Base-by-base conservation (phyloP, 352 stramenopile species). In the Phytophthora chlamydospora region DNA sequence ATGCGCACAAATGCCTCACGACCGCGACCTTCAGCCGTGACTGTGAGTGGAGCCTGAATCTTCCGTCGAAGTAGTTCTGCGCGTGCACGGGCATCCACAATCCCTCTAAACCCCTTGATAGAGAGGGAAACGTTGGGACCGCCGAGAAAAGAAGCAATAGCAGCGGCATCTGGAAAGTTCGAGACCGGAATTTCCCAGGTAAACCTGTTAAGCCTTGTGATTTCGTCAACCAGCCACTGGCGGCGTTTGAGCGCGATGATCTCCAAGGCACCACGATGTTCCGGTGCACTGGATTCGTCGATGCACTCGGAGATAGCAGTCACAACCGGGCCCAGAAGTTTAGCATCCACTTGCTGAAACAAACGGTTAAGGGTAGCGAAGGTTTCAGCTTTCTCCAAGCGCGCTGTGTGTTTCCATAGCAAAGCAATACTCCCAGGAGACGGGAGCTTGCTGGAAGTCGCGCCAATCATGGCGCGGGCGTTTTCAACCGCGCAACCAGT, bases 171-270 rank as follows among this genome's bases (percentile, higher is more conserved):
- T 36, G 27, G 13, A 21, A 36, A 38, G 7, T 12, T 1, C 10
- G 12, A 9, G 16, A 16, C 11, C 19, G 40, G 16, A 21, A 31
- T 46, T 16, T 48, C 11, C 34, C 35, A 62, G 10, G 24, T 21
- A 48, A 48, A 58, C 13, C n/a, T 36, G 4, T 14, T 48, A 5
- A 27, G 24, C 24, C 21, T 58, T 47, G 38, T 13, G 8, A 60
- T 42, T 24, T 62, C 34, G 29, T 21, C 14, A 35, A 31, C 27
- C 7, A 62, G 32, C 54, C 54, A 62, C 13, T 55, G 6, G 14
- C 33, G 54, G 12, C 54, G 54, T 36, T 13, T 32, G 29, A 17
- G 6, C 6, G 35, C 12, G 29, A 62, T 24, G n/a, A 4, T 9
- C 3, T 9, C 13, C 16, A 62, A 14, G 12, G 35, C 16, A 35